Evolutionary conservation across 306 rosid species (phyloP), one percentile per base, ranked within the genome.

Genomic region (Ochetophila trinervis): DNA sequence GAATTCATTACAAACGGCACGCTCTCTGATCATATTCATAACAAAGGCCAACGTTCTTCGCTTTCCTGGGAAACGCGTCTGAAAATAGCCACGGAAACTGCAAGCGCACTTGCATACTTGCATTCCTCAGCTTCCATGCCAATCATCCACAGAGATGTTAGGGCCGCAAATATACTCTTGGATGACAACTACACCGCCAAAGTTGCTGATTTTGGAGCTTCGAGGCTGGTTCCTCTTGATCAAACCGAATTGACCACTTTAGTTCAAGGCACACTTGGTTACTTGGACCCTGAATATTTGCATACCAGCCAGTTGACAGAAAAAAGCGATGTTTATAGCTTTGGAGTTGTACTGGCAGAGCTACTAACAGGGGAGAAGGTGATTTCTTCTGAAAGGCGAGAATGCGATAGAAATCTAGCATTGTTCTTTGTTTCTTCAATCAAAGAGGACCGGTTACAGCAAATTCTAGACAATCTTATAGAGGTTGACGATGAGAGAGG

Each of bases 121-220:
- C 77, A 73, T 57, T 73, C 67, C 1, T 54, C 70, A 8, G 49
- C 56, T 49, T 65, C 48, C 11, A 73, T 73, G 72, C 61, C 77
- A 12, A 73, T 73, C 12, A 49, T 65, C 57, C 77, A 73, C 15
- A 57, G 77, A 73, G 77, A 73, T 53, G 40, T 73, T 20, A 73
- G 66, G 62, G 66, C 72, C 8, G 40, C 72, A 5, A 73, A 73
- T 21, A 66, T 73, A 13, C 35, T 51, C 15, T 59, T 73, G 42
- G 72, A 73, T 11, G 47, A 57, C 1, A 65, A 40, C 51, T 65
- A 36, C 37, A 59, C n/a, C 0, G 72, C 78, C 0, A 73, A 65
- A 14, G 78, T 73, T 24, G 35, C 62, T 1, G 78, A 73, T 24
- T 65, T 73, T 30, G 78, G 78, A 66, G 78, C 78, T 57, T 73